Percentiles rank a stretch among this genome's conserved stretches.
Evolutionary conservation across 768 basidiomycete genomes (phyloP).

Genomic region (Tricholoma saponaceum): DNA sequence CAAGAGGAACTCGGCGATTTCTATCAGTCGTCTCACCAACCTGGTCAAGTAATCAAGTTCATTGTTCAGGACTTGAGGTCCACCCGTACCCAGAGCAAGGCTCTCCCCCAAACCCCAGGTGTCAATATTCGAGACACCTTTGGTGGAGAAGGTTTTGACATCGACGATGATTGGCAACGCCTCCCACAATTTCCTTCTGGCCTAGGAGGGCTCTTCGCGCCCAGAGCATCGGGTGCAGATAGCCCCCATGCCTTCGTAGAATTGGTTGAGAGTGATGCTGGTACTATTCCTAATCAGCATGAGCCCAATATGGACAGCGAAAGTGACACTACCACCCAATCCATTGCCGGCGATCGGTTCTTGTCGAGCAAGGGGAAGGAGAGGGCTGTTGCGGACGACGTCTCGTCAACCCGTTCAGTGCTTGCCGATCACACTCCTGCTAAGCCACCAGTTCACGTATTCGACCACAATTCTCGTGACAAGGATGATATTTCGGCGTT

Average conservation of each 20-base stretch:
- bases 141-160: conserved; percentile 41
- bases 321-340: conserved; percentile 29
- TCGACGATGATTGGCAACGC: conserved; percentile 65
- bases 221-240: conserved; percentile 21
- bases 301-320: conserved; percentile 22
- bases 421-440: conserved; percentile 40
- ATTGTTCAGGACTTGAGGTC: conserved; percentile 56
- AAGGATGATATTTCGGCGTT: conserved; percentile 1
- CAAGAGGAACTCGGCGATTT: conserved; percentile 76
- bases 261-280: conserved; percentile 37
- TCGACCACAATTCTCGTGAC: conserved; percentile 28
- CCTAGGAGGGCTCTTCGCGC: conserved; percentile 37
- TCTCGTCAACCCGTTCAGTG: conserved; percentile 35
- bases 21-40: conserved; percentile 37
- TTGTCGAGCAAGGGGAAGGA: conserved; percentile 47
- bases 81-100: conserved; percentile 26
- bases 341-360: conserved; percentile 10
- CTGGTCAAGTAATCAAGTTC: conserved; percentile 48
- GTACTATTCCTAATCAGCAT: conserved; percentile 20
- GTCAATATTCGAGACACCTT: conserved; percentile 55
- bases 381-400: conserved; percentile 31
- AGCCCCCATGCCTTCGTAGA: conserved; percentile 66
- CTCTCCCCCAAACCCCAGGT: conserved; percentile 26
- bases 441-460: conserved; percentile 64
- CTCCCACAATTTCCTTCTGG: conserved; percentile 30